phyloP scores from a whole-genome alignment of 345 rosid genomes.

The Rhodomyrtus tomentosa region DNA sequence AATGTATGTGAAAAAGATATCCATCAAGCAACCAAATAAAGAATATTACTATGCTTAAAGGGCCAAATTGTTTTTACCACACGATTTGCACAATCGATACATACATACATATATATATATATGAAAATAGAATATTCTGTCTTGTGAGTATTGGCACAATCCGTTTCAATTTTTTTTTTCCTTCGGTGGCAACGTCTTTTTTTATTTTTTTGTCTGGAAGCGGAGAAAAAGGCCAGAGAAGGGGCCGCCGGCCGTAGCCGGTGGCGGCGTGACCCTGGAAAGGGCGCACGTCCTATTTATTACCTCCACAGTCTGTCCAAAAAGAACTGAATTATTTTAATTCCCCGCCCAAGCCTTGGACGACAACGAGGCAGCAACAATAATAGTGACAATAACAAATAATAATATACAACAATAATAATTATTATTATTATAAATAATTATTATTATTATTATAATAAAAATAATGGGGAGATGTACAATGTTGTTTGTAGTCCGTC shows the following conservation, averaged over 20 bases:
- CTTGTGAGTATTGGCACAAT: too few relatives aligned
- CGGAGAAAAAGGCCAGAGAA: not conserved
- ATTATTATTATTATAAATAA: too few relatives aligned
- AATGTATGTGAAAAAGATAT: not conserved
- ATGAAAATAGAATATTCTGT: too few relatives aligned
- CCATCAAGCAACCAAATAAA: not conserved
- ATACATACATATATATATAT: too few relatives aligned
- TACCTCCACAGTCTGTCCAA: not conserved
- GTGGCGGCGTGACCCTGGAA: not conserved
- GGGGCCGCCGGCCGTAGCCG: not conserved
- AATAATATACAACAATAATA: too few relatives aligned
- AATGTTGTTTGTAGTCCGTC: not conserved
- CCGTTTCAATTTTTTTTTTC: too few relatives aligned
- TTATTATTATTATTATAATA: too few relatives aligned
- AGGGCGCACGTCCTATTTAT: not conserved
- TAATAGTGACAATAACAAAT: too few relatives aligned
- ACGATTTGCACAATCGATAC: too few relatives aligned
- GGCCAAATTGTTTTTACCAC: too few relatives aligned
- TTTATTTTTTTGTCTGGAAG: rapidly evolving
- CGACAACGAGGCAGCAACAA: not conserved
- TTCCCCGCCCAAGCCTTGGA: not conserved
- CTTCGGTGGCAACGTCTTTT: not conserved
- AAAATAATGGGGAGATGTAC: too few relatives aligned
- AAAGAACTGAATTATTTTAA: not conserved
- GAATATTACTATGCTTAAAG: too few relatives aligned